A percentile compares a stretch with the other conserved stretches of the same genome.
phyloP scores from a whole-genome alignment of 2,329 filamentous ascomycete genomes.

The Pseudogymnoascus pannorum region DNA sequence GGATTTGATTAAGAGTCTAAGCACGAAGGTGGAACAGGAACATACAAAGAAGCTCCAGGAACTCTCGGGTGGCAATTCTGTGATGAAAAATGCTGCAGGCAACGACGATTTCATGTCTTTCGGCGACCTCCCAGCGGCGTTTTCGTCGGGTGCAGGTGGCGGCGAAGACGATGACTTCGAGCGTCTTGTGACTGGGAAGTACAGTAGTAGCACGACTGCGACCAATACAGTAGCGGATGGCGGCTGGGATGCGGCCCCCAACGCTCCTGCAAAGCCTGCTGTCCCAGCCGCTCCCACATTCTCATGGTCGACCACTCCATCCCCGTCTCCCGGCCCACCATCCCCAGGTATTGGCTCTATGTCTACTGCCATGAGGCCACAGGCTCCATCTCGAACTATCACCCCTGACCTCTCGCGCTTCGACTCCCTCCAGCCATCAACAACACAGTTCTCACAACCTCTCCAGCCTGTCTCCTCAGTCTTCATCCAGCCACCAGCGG shows the following conservation, averaged over 20 bases:
- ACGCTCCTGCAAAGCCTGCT: constrained; percentile 31
- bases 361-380: constrained; percentile 31
- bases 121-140: constrained; percentile 52
- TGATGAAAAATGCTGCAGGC: constrained; percentile 39
- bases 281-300: constrained; percentile 44
- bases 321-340: constrained; percentile 26
- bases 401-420: constrained; percentile 52
- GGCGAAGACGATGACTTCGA: constrained; percentile 75
- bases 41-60: constrained; percentile 85
- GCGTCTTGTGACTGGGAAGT: constrained; percentile 73
- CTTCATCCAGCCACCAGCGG: neutral
- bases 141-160: constrained; percentile 42
- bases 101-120: constrained; percentile 66
- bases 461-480: constrained; percentile 35
- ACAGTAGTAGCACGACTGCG: constrained; percentile 29
- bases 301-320: constrained; percentile 54
- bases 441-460: constrained; percentile 57
- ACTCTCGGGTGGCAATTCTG: constrained; percentile 54
- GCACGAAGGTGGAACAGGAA: constrained; percentile 75
- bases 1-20: constrained; percentile 75
- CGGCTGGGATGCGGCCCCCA: constrained; percentile 43
- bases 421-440: constrained; percentile 47
- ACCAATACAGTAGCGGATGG: constrained; percentile 35
- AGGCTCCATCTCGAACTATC: constrained; percentile 43
- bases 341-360: constrained; percentile 14